These are phyloP conservation scores for Melanopsichium pennsylvanicum DNA, from an alignment of 1,284 basidiomycete genomes.

Conservation along the genomic window DNA sequence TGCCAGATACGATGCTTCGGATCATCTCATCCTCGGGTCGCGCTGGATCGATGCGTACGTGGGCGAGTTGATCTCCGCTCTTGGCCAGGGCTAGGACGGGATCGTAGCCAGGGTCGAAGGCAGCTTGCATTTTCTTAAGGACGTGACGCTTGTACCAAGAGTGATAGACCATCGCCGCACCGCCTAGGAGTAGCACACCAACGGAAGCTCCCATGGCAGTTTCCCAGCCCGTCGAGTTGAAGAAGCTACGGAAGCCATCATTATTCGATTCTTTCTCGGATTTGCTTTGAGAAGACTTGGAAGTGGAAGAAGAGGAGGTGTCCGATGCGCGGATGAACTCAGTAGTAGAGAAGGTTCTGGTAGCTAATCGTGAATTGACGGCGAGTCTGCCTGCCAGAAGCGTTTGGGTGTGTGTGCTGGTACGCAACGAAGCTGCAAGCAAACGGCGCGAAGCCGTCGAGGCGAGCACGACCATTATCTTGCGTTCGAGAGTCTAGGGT, in stretches of 20 bases:
- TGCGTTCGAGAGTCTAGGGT: not conserved
- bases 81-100: conserved; percentile 55
- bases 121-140: conserved; percentile 58
- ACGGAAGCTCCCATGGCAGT: conserved; percentile 60
- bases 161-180: conserved; percentile 57
- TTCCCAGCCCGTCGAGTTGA: conserved; percentile 61
- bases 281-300: conserved; percentile 4
- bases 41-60: conserved; percentile 44
- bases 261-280: conserved; percentile 23
- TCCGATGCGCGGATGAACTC: too few species aligned
- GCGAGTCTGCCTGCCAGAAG: not conserved
- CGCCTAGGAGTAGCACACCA: conserved; percentile 57
- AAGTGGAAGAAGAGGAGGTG: conserved; percentile 7
- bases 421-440: not conserved
- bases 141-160: conserved; percentile 58
- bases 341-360: too few species aligned
- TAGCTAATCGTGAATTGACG: too few species aligned
- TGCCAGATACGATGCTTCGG: conserved; percentile 52
- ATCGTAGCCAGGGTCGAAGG: conserved; percentile 60
- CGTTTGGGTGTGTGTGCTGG: too few species aligned
- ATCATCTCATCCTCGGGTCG: conserved; percentile 57
- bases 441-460: conserved; percentile 11
- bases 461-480: conserved; percentile 11
- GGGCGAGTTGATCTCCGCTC: conserved; percentile 51
- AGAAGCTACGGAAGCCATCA: conserved; percentile 40